Evolutionary conservation across 2,329 filamentous ascomycete genomes (phyloP), one percentile per base, ranked within the genome.

Genomic region (Phaeosphaeria sp.): DNA sequence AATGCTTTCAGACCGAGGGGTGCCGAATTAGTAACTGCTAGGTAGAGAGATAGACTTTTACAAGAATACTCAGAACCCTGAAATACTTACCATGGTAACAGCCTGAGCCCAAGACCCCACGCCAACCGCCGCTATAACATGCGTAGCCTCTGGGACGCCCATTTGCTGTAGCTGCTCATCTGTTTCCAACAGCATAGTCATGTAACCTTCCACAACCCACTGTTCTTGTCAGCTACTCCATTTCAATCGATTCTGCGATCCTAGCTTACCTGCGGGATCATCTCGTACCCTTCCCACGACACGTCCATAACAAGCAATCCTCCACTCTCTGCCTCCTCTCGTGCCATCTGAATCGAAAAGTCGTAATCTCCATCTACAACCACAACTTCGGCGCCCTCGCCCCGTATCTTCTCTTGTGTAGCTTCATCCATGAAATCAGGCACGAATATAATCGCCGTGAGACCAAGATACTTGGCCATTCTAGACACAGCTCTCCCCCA

Each of bases 161-260:
- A 78, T 63, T 0, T 77, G 74, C 0, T 80, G 69, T 10, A 89
- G 69, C 68, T 93, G 90, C 20, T 80, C 72, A 50, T 92, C 89
- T 0, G 86, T 79, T 69, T 95, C 91, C 2, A 77, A 72, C 60
- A 93, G 79, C 84, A 93, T 89, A 0, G 90, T 92, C 4, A 81
- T 82, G 67, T 94, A 95, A 0, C 91, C 91, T 59, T 94, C 87
- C 0, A 92, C 89, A 21, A 93, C 89, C 87, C 89, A 93, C 74
- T 85, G 47, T 13, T 44, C n/a, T 22, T 1, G 36, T 62, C 39
- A 57, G 69, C 39, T 3, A 11, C 55, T 49, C 51, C 48, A 39
- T 6, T 46, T n/a, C n/a, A n/a, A n/a, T n/a, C n/a, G n/a, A n/a
- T n/a, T n/a, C n/a, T n/a, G n/a, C n/a, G n/a, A n/a, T n/a, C n/a